Base-by-base conservation (phyloP, 257 asterid genomes). In the Ilex asprella region DNA sequence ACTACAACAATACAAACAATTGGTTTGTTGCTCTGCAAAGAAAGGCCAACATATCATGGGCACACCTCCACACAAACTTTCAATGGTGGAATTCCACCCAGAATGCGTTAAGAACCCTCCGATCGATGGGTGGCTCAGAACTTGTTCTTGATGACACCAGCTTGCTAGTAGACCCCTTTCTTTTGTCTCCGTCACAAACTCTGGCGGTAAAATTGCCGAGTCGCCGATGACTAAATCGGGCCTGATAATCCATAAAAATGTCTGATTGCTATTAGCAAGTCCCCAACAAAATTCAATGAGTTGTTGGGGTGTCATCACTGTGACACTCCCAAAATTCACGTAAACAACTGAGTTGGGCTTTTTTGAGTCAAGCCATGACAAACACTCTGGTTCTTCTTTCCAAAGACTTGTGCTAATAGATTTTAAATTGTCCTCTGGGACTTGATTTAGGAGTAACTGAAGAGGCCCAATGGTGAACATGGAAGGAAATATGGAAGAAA, bases 251-350 rank as follows among this genome's bases (percentile, higher is more conserved):
- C 82, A 77, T 55, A 77, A 58, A 46, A 73, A 73, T 0, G 60
- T 57, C 2, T 69, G 64, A 10, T 62, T 70, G 53, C 67, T 67
- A 13, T 77, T 70, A 0, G 77, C 75, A 31, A 77, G 70, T 31
- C 79, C 79, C 79, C 74, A 73, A 0, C 76, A 79, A 55, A 73
- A 77, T 14, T 77, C 82, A 7, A 62, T 30, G 7, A 77, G 55
- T 30, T 73, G 72, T 2, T 55, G 16, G n/a, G 11, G 6, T 5
- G 67, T 58, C 68, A 73, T 46, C 12, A 39, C 64, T 5, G 76
- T 49, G 16, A 56, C n/a, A 54, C 71, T 76, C 5, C 76, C 78
- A 1, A 57, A 76, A 27, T 77, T 77, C 52, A 73, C 82, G 66
- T 73, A 77, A 15, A 77, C 71, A 13, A 77, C 77, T 2, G 77